A percentile compares a stretch with the other conserved stretches of the same genome.
Conservation (phyloP, 2,329 filamentous ascomycete species). For the Fusarium camptoceras region DNA sequence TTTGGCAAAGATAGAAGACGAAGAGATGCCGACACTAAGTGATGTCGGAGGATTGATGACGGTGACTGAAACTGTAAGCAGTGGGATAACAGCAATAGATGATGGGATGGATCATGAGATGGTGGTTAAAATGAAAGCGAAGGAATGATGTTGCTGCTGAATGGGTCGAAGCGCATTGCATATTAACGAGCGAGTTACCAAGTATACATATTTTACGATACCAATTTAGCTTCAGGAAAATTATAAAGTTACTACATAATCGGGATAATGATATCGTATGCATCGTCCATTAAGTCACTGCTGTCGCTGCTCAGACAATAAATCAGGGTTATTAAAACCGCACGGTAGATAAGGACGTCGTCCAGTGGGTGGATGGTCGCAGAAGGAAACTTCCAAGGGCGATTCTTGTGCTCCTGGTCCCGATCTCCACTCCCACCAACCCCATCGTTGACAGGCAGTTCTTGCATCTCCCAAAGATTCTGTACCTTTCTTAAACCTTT, state of each 20-base stretch:
- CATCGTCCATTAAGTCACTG: too few species aligned
- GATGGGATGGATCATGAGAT: background rate
- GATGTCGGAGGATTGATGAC: background rate
- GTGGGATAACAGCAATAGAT: background rate
- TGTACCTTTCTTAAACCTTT: too few species aligned
- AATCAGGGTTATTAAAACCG: too few species aligned
- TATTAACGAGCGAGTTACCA: background rate
- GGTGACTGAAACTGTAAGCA: background rate
- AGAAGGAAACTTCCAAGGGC: too few species aligned
- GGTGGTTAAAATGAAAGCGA: background rate
- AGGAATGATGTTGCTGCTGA: background rate
- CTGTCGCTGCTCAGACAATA: too few species aligned
- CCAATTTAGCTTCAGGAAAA: too few species aligned
- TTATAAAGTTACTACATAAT: too few species aligned
- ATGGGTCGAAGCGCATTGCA: background rate
- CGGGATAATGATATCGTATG: too few species aligned
- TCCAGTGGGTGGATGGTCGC: too few species aligned
- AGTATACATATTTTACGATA: background rate
- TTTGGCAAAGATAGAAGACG: background rate
- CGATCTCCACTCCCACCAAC: rapidly evolving
- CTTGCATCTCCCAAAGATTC: too few species aligned
- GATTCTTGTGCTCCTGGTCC: too few species aligned
- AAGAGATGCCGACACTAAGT: background rate
- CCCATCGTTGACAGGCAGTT: rapidly evolving
- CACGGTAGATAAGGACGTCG: too few species aligned